Evolutionary conservation across 2,329 filamentous ascomycete species (phyloP).

Genomic region (Xylaria arbuscula): DNA sequence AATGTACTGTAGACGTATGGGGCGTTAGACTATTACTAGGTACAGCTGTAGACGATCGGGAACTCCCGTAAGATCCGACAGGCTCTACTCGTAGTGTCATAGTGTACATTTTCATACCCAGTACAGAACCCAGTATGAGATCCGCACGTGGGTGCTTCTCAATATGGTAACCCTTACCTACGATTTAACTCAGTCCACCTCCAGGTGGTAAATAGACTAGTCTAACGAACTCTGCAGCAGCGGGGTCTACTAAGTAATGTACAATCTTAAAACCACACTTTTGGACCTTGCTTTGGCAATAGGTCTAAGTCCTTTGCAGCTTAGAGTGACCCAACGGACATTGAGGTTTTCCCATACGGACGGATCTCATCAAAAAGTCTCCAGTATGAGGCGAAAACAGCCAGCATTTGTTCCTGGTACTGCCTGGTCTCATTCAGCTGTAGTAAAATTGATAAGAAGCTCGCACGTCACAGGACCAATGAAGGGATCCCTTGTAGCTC

Average conservation of each 20-base stretch:
- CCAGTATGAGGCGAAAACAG: not conserved
- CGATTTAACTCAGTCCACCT: not conserved
- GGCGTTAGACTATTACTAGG: constrained; percentile 1
- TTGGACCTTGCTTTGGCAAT: not conserved
- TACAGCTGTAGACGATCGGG: constrained; percentile 20
- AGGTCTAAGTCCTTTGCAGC: not conserved
- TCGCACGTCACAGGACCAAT: constrained; percentile 9
- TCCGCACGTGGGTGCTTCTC: constrained; percentile 2
- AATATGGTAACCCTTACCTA: constrained; percentile 13
- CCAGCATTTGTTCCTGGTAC: not conserved
- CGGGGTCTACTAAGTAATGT: not conserved
- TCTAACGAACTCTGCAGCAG: constrained; percentile 5
- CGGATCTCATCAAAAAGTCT: constrained; percentile 8
- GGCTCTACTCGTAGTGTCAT: constrained; percentile 5
- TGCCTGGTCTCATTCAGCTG: constrained; percentile 1
- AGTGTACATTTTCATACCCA: not conserved
- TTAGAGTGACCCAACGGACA: not conserved
- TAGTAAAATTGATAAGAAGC: constrained; percentile 2
- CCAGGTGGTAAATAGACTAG: constrained; percentile 4
- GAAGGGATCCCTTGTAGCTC: constrained; percentile 1
- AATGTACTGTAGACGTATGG: not conserved
- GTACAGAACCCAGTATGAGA: constrained; percentile 5
- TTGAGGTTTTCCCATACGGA: constrained; percentile 2
- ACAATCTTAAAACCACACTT: not conserved
- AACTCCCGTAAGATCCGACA: constrained; percentile 31